These are phyloP conservation scores for Pseudonitzschia pungens DNA, from an alignment of 108 stramenopile genomes.

Conservation along the genomic window DNA sequence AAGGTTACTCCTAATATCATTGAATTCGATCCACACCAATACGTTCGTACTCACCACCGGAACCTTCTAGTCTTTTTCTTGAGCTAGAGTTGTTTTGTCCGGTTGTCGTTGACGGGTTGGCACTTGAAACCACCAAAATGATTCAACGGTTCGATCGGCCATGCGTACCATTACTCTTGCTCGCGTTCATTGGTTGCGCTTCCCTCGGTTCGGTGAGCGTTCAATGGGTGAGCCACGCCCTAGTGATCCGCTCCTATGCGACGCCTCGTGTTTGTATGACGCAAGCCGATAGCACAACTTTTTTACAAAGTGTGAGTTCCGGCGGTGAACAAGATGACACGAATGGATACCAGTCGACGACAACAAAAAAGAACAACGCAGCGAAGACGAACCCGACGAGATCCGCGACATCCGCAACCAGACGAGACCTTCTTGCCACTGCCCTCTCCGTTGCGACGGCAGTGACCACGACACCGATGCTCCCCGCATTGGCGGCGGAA, in stretches of 20 bases:
- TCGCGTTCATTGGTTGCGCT: neutral
- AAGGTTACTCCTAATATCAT: no score
- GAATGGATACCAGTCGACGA: neutral
- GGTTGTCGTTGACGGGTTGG: no score
- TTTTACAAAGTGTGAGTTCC: neutral
- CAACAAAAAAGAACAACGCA: neutral
- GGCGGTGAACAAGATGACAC: neutral
- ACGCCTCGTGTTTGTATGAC: neutral
- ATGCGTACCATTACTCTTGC: neutral
- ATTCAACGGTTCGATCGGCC: neutral
- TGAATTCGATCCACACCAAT: no score
- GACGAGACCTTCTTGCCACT: neutral
- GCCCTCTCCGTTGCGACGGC: neutral
- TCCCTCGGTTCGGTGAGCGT: neutral
- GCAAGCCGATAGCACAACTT: neutral
- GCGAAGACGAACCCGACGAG: neutral
- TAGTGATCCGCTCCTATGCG: neutral
- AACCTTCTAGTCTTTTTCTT: no score
- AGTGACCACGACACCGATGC: neutral
- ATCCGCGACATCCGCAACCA: neutral
- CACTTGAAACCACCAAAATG: neutral
- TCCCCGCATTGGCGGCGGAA: constrained; percentile 49
- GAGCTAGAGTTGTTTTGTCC: no score
- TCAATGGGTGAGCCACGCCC: neutral
- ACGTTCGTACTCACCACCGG: no score